These are phyloP conservation scores for Penicillium rolfsii DNA, from an alignment of 2,329 filamentous ascomycete species.

Conservation along the genomic window DNA sequence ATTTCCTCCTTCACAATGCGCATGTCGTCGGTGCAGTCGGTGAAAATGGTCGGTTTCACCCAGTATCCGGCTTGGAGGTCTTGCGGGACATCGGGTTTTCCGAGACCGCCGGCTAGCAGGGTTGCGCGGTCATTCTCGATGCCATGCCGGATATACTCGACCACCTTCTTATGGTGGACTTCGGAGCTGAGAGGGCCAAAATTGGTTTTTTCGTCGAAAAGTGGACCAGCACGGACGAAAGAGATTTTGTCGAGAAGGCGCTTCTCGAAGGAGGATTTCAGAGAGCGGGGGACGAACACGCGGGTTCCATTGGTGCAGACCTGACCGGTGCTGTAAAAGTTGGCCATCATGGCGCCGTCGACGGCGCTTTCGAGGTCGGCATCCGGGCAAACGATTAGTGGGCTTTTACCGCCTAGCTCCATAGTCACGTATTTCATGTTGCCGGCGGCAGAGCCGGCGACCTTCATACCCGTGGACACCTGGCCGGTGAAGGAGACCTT, in stretches of 20 bases:
- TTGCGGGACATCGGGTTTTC: constrained; percentile 59
- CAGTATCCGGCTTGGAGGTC: constrained; percentile 71
- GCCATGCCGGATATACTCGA: constrained; percentile 75
- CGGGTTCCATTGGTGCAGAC: constrained; percentile 92
- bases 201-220: constrained; percentile 74
- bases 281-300: constrained; percentile 73
- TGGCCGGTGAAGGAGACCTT: constrained; percentile 92
- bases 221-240: constrained; percentile 70
- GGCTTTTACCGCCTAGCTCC: constrained; percentile 88
- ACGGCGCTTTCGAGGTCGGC: constrained; percentile 79
- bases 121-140: constrained; percentile 72
- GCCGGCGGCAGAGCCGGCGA: constrained; percentile 73
- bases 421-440: constrained; percentile 91
- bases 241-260: constrained; percentile 70
- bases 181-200: constrained; percentile 81
- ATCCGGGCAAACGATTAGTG: constrained; percentile 77
- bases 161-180: constrained; percentile 75
- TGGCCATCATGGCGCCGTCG: constrained; percentile 89
- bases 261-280: constrained; percentile 71
- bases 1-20: constrained; percentile 80
- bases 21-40: constrained; percentile 83
- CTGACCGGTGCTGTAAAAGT: constrained; percentile 89
- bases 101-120: constrained; percentile 71
- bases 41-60: constrained; percentile 83
- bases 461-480: constrained; percentile 79